These are phyloP conservation scores for Ramularia collo-cygni DNA, from an alignment of 2,329 filamentous ascomycete species.

Conservation along the genomic window DNA sequence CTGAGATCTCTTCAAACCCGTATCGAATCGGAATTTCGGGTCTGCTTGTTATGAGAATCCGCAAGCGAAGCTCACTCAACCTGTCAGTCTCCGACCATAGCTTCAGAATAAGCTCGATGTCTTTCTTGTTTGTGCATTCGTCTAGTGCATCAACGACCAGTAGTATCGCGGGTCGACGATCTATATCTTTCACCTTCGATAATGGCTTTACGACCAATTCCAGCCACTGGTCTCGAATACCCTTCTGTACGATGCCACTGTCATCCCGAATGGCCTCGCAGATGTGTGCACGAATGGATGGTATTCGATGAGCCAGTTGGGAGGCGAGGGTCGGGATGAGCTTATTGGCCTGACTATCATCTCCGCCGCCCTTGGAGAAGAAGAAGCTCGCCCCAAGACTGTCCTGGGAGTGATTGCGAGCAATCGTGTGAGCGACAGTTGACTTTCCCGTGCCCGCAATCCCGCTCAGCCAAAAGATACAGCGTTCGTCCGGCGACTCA, in stretches of 20 bases:
- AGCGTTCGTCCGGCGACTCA: slow-evolving; percentile 7
- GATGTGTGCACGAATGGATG: not conserved
- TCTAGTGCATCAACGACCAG: slow-evolving; percentile 2
- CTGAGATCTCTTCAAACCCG: not conserved
- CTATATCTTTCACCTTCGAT: not conserved
- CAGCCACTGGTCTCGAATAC: not conserved
- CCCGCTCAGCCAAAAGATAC: slow-evolving; percentile 31
- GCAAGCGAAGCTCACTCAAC: slow-evolving; percentile 1
- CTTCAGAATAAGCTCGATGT: not conserved
- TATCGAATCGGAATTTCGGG: not conserved
- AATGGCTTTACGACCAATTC: not conserved
- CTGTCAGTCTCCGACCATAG: not conserved
- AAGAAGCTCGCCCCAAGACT: slow-evolving; percentile 10
- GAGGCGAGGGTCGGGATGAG: not conserved
- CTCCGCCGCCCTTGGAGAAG: not conserved
- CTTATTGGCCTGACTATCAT: not conserved
- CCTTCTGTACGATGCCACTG: not conserved
- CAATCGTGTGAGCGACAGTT: slow-evolving; percentile 28
- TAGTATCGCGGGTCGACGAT: not conserved
- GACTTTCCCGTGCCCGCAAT: slow-evolving; percentile 31
- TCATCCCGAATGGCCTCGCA: not conserved
- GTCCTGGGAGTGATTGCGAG: slow-evolving; percentile 6
- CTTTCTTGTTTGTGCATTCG: not conserved
- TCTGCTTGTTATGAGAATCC: slow-evolving; percentile 1
- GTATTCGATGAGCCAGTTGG: not conserved